Evolutionary conservation across 495 filamentous ascomycete genomes (phyloP), one percentile per base, ranked within the genome.

Genomic region (Aspergillus carlsbadensis): DNA sequence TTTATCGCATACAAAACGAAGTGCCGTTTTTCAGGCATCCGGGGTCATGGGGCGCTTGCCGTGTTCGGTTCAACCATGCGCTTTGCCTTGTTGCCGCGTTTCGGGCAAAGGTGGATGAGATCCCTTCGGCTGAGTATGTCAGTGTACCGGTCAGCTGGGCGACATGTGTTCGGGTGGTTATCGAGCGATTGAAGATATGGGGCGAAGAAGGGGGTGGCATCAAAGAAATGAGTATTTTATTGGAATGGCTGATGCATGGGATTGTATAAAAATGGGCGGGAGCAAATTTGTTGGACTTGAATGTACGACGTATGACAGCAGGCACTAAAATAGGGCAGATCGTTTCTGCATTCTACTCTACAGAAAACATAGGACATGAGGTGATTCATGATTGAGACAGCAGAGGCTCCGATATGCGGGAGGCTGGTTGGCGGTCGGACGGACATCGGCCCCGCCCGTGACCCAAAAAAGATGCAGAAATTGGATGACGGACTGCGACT

Each of bases 21-120:
- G 62, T 65, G 37, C 64, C 66, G 48, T 69, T 69, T 34, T 69
- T 69, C 48, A 56, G 66, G 49, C 66, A 69, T 51, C 66, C 66
- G 22, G 66, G 66, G 33, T 69, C 66, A 31, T 69, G 66, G 66
- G 66, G 66, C 36, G 66, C 64, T 24, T 69, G 66, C 48, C 61
- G 66, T 14, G 66, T 69, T 24, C 59, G 66, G 21, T 69, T 69
- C 31, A 69, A 69, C 44, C 66, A 69, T 52, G 64, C 66, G 22
- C 51, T 67, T 18, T 69, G 66, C 41, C 56, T 69, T 33, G 63
- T 69, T 54, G 66, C 66, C 31, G 66, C 52, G 35, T 66, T 66
- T 22, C 56, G 64, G 13, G 64, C 61, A 18, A 69, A 69, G 46
- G 24, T 59, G 24, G 55, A 58, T 42, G 58, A 59, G 37, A 46